Base-by-base conservation (phyloP, 192 early-diverging fungal genomes). In the Podila horticola region DNA sequence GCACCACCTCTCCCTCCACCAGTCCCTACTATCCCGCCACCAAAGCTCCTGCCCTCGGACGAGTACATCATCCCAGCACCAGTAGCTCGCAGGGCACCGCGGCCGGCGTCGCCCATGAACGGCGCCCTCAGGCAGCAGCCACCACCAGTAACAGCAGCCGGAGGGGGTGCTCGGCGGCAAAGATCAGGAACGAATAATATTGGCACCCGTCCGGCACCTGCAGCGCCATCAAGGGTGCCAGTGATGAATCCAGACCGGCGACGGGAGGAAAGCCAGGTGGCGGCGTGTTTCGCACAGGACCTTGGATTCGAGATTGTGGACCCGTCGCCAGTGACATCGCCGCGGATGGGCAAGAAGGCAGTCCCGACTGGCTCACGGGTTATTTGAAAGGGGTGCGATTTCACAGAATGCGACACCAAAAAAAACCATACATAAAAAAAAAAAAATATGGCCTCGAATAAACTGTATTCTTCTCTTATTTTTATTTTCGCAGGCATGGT, bases 301-400 rank as follows among this genome's bases (percentile, higher is more conserved):
- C 69, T 79, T 24, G 76, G 76, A 4, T 79, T 79, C 24, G 76
- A 79, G 49, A 79, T 79, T 50, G 60, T 79, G 6, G 33, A 77
- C 28, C 75, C 75, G 8, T 79, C 76, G 9, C 69, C 76, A 6
- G 34, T 55, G 52, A 26, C 52, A 19, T 24, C 52, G 24, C 52
- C 52, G 17, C 12, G 52, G 24, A 20, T 45, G 41, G 41, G 41
- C 41, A 45, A 45, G 41, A 45, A 45, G 13, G 41, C 41, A 13
- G 41, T 45, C 41, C 41, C 41, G 0, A 45, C 41, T 45, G 41
- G 41, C 1, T 45, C 41, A 17, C 41, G 41, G 15, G 41, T 45
- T 45, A 45, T 45, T 45, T 45, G 41, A 45, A 45, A 45, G 34
- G 34, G 6, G 34, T 10, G 9, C 11, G 34, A 11, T 36, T 36